These are phyloP conservation scores for Suhomyces taliae DNA, from an alignment of 1,139 yeast species.

Conservation along the genomic window DNA sequence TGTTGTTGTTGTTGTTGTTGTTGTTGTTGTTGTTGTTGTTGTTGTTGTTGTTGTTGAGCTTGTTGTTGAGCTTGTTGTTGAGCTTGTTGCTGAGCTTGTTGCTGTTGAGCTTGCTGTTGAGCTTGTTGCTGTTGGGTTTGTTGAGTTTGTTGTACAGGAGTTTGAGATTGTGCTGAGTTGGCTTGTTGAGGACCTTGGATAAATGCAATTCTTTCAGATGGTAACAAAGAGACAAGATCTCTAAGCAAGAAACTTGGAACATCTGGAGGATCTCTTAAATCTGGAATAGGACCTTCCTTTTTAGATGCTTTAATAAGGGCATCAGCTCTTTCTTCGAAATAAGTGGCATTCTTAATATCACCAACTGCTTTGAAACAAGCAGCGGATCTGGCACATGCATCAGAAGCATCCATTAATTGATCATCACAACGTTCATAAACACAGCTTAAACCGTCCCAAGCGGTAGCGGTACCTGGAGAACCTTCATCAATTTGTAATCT, in stretches of 20 bases:
- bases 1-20: no score
- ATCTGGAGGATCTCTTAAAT: conserved; percentile 49
- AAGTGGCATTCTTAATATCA: conserved; percentile 41
- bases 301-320: conserved; percentile 41
- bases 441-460: conserved; percentile 65
- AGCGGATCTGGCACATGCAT: conserved; percentile 56
- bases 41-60: conserved; percentile 9
- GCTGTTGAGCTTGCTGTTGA: conserved; percentile 4
- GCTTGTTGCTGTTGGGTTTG: conserved; percentile 9
- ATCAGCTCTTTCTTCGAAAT: conserved; percentile 45
- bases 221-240: conserved; percentile 47
- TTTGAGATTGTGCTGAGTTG: conserved; percentile 7
- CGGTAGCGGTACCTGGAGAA: conserved; percentile 53
- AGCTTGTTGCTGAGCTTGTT: conserved; percentile 11
- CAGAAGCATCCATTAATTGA: conserved; percentile 59
- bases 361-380: conserved; percentile 50
- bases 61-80: conserved; percentile 10
- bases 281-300: conserved; percentile 45
- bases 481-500: conserved; percentile 51
- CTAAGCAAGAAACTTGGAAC: conserved; percentile 49
- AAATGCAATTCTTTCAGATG: conserved; percentile 41
- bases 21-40: no score
- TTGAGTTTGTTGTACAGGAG: conserved; percentile 11
- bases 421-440: conserved; percentile 66
- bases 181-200: conserved; percentile 26